A percentile compares a stretch with the other conserved stretches of the same genome.
Conservation (phyloP, 371 early-diverging fungal genomes). For the Mortierella sp. region DNA sequence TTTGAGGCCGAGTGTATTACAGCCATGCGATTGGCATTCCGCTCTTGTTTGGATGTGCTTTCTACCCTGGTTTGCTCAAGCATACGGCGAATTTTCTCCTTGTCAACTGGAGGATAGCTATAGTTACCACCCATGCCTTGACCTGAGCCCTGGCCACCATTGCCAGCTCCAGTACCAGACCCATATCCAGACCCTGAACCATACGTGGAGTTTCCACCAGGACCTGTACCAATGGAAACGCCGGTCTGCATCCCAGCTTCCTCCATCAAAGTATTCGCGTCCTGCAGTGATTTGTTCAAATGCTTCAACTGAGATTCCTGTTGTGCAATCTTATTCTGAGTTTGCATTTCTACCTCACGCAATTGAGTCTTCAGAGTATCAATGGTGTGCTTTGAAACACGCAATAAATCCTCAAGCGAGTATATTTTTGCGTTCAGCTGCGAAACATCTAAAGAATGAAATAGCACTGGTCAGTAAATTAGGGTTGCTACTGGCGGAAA, state of each 20-base stretch:
- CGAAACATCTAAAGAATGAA: constrained; percentile 74
- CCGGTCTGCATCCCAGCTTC: constrained; percentile 53
- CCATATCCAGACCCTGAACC: constrained; percentile 3
- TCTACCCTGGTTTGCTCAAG: constrained; percentile 34
- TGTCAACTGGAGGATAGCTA: constrained; percentile 24
- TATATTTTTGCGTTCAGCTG: constrained; percentile 81
- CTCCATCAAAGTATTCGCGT: constrained; percentile 64
- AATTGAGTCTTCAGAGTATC: constrained; percentile 80
- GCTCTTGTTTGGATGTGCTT: constrained; percentile 12
- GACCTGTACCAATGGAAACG: constrained; percentile 42
- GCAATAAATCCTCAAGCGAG: constrained; percentile 83
- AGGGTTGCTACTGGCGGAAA: neutral
- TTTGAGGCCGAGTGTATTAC: neutral
- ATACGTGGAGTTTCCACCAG: too few relatives aligned
- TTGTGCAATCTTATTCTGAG: constrained; percentile 72
- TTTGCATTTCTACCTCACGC: constrained; percentile 75
- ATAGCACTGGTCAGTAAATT: neutral
- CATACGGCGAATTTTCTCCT: constrained; percentile 34
- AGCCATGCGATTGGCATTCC: constrained; percentile 9
- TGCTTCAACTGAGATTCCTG: constrained; percentile 82
- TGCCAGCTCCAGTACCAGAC: constrained; percentile 11
- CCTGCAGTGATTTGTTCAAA: constrained; percentile 68
- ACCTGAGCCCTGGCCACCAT: neutral
- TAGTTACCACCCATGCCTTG: neutral
- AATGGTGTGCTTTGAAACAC: constrained; percentile 85